Base-by-base conservation (phyloP, 352 stramenopile genomes). In the Elongisporangium prolatum region DNA sequence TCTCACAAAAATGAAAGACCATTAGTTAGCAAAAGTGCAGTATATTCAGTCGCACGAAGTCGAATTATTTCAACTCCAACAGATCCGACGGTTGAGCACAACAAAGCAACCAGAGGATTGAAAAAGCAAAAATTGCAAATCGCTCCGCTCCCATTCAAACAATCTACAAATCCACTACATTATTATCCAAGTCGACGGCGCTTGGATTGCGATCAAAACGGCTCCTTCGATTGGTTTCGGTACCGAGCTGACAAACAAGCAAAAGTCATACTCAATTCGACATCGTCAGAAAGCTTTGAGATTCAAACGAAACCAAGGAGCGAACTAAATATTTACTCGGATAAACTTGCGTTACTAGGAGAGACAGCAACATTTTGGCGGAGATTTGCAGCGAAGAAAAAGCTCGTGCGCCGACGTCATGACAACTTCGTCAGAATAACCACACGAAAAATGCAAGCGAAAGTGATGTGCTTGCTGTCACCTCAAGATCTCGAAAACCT, bases 291-390 rank as follows among this genome's bases (percentile, higher is more conserved):
- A 40, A 14, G 28, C 28, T 40, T 40, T 14, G 28, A 40, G 28
- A 13, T 14, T 9, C 28, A 9, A 40, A 9, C 28, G 28, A 40
- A 40, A 9, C 16, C 20, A 16, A 18, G 16, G 1, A 21, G 54
- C 9, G 65, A 84, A 21, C 69, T 90, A 13, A 72, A 75, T 21
- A 80, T 75, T 38, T 90, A 84, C 61, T 80, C 77, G 0, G 65
- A 69, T 44, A 68, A 69, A 0, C 69, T 77, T n/a, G 69, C 63
- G 13, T 48, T 87, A 18, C 70, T 90, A 59, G 74, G 72, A 58
- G 81, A 75, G 48, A 78, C 71, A 3, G 65, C 72, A 14, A 48
- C 55, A 16, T 72, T 77, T 48, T 90, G 80, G 80, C 60, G 66
- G 38, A 51, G 60, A 2, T 66, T 80, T 34, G 64, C 70, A 1